Percentiles rank a stretch among this genome's conserved stretches.
Evolutionary conservation across 2,329 filamentous ascomycete species (phyloP).

Genomic region (Xylariaceae sp.): DNA sequence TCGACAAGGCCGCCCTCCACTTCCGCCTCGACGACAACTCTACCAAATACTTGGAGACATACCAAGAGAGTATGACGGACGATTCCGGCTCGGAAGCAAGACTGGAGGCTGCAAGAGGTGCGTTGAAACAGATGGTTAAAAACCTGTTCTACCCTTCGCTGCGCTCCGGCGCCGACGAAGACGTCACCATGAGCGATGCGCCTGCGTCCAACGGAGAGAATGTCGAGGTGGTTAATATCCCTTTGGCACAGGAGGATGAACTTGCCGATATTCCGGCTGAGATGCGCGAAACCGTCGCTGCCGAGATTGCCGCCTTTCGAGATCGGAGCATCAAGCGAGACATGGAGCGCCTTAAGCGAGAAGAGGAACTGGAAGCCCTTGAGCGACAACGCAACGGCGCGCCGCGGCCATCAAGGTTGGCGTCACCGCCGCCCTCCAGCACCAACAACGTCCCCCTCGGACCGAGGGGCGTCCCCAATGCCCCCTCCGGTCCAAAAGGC

Average conservation of each 20-base stretch:
- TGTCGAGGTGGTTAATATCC: constrained; percentile 85
- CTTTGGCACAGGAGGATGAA: constrained; percentile 84
- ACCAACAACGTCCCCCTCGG: constrained; percentile 74
- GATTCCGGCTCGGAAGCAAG: constrained; percentile 62
- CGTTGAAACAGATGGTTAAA: constrained; percentile 64
- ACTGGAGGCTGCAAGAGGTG: constrained; percentile 64
- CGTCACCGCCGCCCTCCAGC: constrained; percentile 63
- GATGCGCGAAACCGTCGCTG: constrained; percentile 91
- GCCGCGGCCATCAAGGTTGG: constrained; percentile 60
- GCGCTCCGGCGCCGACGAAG: constrained; percentile 50
- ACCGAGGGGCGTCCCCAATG: constrained; percentile 67
- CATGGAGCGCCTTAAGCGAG: constrained; percentile 77
- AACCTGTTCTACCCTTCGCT: constrained; percentile 67
- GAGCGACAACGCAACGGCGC: constrained; percentile 72
- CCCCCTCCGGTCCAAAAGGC: constrained; percentile 61
- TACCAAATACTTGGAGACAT: constrained; percentile 79
- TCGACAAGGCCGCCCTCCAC: constrained; percentile 68
- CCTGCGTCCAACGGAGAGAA: constrained; percentile 54
- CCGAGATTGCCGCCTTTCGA: constrained; percentile 90
- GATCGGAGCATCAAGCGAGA: constrained; percentile 87
- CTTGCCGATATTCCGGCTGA: constrained; percentile 92
- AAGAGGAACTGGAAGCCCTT: constrained; percentile 88
- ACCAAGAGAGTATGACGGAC: constrained; percentile 63
- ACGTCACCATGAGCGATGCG: constrained; percentile 62
- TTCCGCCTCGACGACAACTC: constrained; percentile 80